Evolutionary conservation across 2,329 filamentous ascomycete species (phyloP), one percentile per base, ranked within the genome.

Genomic region (Penicillium sp.): DNA sequence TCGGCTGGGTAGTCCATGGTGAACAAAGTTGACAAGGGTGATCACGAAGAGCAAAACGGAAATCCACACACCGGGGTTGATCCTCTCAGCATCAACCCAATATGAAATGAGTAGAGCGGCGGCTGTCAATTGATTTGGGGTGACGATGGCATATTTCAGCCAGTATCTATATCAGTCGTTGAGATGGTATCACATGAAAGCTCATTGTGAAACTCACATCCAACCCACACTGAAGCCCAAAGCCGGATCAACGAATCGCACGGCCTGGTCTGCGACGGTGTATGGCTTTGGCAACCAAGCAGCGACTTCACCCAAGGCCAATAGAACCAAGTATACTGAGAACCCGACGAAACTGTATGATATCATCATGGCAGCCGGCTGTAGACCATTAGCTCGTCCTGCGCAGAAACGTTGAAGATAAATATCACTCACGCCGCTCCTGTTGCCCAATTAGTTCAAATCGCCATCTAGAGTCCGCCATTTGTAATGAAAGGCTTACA

Each of bases 121-220:
- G 37, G 91, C 91, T 0, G 90, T 93, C 41, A 95, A 79, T 70
- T 96, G 90, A 68, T 93, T 95, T 1, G 91, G 90, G 2, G 89
- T 92, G 45, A 90, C 85, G 67, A 96, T 91, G 71, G 93, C 89
- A 74, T 93, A 95, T 69, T 85, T 93, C 73, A 87, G 81, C 83
- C 85, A 90, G 67, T 74, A 77, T 61, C 73, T 76, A 57, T 33
- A 31, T 35, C 31, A 31, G 31, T 16, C 4, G 11, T 14, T 48
- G n/a, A 35, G 11, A 41, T 10, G 1, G 9, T 11, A 19, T 8
- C 16, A 27, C 10, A 19, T 3, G 27, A 7, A 14, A 1, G 50
- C 31, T 27, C 26, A 8, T 4, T 13, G 19, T 51, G 27, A 0
- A 3, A 58, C 70, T 60, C 75, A 89, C 81, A 80, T 86, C 81